Conservation (phyloP, 805 yeast genomes). For the Cyberlindnera xylosilytica region DNA sequence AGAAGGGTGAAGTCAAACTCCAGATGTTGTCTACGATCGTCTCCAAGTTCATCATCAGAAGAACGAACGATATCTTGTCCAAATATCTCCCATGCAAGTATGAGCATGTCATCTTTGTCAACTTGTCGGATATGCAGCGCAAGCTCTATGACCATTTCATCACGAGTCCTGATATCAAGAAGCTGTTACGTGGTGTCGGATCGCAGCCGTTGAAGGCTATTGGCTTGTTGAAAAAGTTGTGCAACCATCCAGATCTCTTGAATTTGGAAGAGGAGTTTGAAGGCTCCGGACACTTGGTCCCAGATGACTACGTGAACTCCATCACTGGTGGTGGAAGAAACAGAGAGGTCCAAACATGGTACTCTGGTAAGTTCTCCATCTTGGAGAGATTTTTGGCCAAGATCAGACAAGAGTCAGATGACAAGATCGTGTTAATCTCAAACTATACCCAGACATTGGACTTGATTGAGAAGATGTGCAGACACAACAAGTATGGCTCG, state of each 20-base stretch:
- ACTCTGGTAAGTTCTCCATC: slow-evolving; percentile 83
- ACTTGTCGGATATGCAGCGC: slow-evolving; percentile 73
- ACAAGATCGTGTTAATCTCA: slow-evolving; percentile 90
- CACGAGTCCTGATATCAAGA: slow-evolving; percentile 72
- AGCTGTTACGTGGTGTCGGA: slow-evolving; percentile 60
- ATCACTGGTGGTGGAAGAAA: slow-evolving; percentile 49
- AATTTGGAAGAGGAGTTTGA: slow-evolving; percentile 74
- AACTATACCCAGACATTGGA: slow-evolving; percentile 95
- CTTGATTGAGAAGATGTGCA: slow-evolving; percentile 82
- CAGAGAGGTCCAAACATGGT: slow-evolving; percentile 73
- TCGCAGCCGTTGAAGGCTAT: slow-evolving; percentile 89
- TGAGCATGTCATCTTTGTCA: slow-evolving; percentile 94
- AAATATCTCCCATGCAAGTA: slow-evolving; percentile 94
- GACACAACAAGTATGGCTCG: slow-evolving; percentile 68
- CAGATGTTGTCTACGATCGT: slow-evolving; percentile 71
- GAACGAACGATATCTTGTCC: slow-evolving; percentile 92
- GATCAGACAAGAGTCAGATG: slow-evolving; percentile 79
- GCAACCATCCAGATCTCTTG: slow-evolving; percentile 90
- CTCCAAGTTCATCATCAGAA: slow-evolving; percentile 84
- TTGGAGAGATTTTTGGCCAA: slow-evolving; percentile 79
- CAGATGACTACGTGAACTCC: slow-evolving; percentile 64
- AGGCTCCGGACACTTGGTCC: slow-evolving; percentile 62
- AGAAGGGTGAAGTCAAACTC: slow-evolving; percentile 65
- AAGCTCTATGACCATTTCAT: slow-evolving; percentile 69
- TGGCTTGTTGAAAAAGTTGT: slow-evolving; percentile 81